Base-by-base conservation (phyloP, 805 yeast species). In the Blastobotrys chiropterorum region DNA sequence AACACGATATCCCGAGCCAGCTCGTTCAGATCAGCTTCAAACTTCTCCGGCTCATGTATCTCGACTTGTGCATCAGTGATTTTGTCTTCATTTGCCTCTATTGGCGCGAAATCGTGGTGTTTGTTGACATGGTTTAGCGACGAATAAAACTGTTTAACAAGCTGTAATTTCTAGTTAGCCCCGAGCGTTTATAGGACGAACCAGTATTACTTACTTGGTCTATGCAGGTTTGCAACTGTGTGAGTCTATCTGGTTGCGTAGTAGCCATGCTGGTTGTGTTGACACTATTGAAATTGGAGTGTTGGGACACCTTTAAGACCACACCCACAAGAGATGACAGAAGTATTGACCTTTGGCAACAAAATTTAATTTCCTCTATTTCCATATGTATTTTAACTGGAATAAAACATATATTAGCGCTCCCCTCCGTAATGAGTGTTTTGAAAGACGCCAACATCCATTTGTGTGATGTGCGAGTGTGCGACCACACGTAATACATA, bases 171-270 rank as follows among this genome's bases (percentile, higher is more conserved):
- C n/a, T n/a, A n/a, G n/a, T n/a, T 39, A 22, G 30, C 38, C 2
- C 13, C 34, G 11, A 50, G 21, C 14, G 8, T 4, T 13, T 16
- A 17, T 22, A 16, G 40, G 14, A 16, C 14, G 20, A 41, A n/a
- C n/a, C 39, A 21, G 8, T n/a, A 69, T 13, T 66, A 69, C 72
- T 65, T 80, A 26, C 34, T 26, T 26, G 90, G 66, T 90, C 98
- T 38, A 90, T 72, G 60, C 97, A 88, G 44, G 86, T 77, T 62
- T 90, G 98, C 20, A 90, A 76, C 65, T 90, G 98, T 1, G 97
- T 88, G 38, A 90, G 73, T 63, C 97, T 75, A 68, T 90, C 98
- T 0, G 95, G 76, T 95, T 47, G 45, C n/a, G n/a, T n/a, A 11
- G 40, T 86, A 84, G 21, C 41, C 56, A 41, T 26, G 26, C 6